A percentile compares a stretch with the other conserved stretches of the same genome.
These are phyloP conservation scores for Pestalotiopsis sp. DNA, from an alignment of 2,329 filamentous ascomycete species.

Conservation along the genomic window DNA sequence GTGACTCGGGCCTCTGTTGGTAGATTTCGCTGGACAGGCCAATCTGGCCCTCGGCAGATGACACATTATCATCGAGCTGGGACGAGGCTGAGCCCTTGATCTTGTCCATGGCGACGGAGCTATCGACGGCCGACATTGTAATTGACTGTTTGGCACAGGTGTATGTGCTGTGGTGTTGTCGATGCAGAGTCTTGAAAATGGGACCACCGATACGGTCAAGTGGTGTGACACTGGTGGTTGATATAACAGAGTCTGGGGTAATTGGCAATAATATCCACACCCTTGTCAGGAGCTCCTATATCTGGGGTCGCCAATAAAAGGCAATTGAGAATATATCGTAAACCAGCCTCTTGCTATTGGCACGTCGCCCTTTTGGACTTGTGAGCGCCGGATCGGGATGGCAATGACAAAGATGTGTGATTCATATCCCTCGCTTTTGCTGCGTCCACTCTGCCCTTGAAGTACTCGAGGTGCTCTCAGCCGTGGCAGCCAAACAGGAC, in stretches of 20 bases:
- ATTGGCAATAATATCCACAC: background rate
- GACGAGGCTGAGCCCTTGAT: background rate
- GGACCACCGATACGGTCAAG: background rate
- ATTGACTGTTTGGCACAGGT: background rate
- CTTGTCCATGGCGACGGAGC: background rate
- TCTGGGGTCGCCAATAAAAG: background rate
- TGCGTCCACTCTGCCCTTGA: background rate
- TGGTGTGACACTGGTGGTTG: background rate
- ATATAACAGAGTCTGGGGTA: background rate
- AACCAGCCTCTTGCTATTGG: background rate
- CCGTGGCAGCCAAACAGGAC: background rate
- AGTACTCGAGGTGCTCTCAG: background rate
- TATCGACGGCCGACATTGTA: background rate
- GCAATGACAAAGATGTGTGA: background rate
- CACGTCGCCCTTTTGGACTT: background rate
- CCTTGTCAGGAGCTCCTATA: background rate
- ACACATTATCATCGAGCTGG: conserved; percentile 1
- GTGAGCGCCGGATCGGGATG: background rate
- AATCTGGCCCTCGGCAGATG: background rate
- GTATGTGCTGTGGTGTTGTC: background rate
- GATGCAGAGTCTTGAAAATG: background rate
- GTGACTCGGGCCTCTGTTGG: conserved; percentile 18
- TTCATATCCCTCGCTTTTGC: background rate
- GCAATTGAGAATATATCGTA: background rate
- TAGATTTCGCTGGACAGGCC: background rate